Conservation (phyloP, 306 rosid genomes). For the Elaeagnus macrophylla region DNA sequence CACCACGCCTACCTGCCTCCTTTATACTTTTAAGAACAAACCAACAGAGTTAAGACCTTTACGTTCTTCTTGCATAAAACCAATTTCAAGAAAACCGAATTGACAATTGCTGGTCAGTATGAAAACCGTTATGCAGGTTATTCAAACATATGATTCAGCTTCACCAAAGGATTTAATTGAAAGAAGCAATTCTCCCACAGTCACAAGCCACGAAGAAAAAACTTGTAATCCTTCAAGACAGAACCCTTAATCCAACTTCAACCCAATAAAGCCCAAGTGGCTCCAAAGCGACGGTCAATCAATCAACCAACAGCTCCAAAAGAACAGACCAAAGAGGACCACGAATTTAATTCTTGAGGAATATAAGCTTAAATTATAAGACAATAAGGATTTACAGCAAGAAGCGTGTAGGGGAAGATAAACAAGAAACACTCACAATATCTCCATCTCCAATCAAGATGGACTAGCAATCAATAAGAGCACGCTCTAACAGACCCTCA, state of each 20-base stretch:
- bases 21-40: slow-evolving; percentile 1
- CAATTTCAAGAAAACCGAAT: slow-evolving; percentile 19
- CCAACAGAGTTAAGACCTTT: slow-evolving; percentile 12
- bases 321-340: slow-evolving; percentile 2
- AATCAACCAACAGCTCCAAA: slow-evolving; percentile 12
- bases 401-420: slow-evolving; percentile 7
- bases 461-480: slow-evolving; percentile 39
- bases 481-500: slow-evolving; percentile 39
- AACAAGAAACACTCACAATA: slow-evolving; percentile 26
- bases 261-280: slow-evolving; percentile 3
- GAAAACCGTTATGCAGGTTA: slow-evolving; percentile 3
- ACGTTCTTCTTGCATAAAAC: slow-evolving; percentile 5
- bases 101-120: slow-evolving; percentile 17
- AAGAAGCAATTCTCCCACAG: slow-evolving; percentile 5
- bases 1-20: slow-evolving; percentile 31
- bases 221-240: slow-evolving; percentile 1
- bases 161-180: neutral
- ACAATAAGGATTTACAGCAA: slow-evolving; percentile 6
- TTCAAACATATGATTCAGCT: neutral
- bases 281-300: neutral
- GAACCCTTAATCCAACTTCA: slow-evolving; percentile 1
- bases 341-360: neutral
- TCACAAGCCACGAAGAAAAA: neutral
- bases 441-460: slow-evolving; percentile 50
- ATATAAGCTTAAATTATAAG: neutral